phyloP scores from a whole-genome alignment of 176 grass and related monocot genomes.

The Oryza brachyantha region DNA sequence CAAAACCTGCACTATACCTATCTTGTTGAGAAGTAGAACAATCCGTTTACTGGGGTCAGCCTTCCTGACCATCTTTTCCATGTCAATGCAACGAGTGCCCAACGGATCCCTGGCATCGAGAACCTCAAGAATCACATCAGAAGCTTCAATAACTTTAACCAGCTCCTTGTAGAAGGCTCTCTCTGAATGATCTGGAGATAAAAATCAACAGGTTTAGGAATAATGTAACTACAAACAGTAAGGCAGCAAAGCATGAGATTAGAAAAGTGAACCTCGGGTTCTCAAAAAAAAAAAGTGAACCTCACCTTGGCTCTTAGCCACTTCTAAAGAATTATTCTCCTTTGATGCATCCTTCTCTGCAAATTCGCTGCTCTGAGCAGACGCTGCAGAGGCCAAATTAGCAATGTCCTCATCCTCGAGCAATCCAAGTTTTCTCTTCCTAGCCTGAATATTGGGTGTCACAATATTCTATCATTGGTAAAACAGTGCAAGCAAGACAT shows the following conservation, averaged over 20 bases:
- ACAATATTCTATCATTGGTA: background rate
- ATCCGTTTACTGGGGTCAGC: constrained; percentile 70
- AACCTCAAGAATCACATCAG: constrained; percentile 90
- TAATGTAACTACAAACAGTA: background rate
- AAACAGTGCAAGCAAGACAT: background rate
- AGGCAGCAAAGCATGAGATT: background rate
- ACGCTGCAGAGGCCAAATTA: constrained; percentile 48
- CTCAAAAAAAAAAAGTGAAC: too few species aligned
- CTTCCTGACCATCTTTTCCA: constrained; percentile 87
- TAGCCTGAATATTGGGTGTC: constrained; percentile 38
- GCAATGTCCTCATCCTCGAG: constrained; percentile 57
- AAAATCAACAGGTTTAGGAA: constrained; percentile 5
- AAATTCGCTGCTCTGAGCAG: constrained; percentile 41
- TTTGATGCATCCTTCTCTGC: constrained; percentile 38
- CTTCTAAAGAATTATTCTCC: constrained; percentile 26
- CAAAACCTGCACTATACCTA: constrained; percentile 44
- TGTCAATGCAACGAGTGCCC: constrained; percentile 72
- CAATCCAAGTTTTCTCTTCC: constrained; percentile 81
- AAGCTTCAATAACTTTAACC: constrained; percentile 90
- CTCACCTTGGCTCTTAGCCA: constrained; percentile 68
- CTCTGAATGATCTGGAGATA: constrained; percentile 74
- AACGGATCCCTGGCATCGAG: constrained; percentile 85
- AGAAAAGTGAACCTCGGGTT: too few species aligned
- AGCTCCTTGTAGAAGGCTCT: constrained; percentile 97
- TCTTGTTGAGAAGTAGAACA: constrained; percentile 94